phyloP scores from a whole-genome alignment of 441 rosid genomes.

The Sinapis alba region DNA sequence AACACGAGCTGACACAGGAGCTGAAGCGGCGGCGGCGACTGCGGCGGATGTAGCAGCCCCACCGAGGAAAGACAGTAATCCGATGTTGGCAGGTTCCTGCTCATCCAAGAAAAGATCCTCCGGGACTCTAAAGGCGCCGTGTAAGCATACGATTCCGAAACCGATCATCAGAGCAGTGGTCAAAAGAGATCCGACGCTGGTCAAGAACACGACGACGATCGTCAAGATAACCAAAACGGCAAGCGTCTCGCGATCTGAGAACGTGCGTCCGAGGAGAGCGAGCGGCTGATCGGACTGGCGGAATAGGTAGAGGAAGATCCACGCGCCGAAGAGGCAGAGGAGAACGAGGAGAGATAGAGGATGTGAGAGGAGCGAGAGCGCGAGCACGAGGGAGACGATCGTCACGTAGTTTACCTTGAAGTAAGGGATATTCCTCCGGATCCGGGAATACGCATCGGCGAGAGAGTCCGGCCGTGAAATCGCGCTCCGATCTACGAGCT shows the following conservation, averaged over 20 bases:
- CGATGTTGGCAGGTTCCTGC: constrained; percentile 57
- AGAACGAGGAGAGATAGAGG: constrained; percentile 70
- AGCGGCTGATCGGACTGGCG: constrained; percentile 74
- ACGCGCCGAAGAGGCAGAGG: constrained; percentile 53
- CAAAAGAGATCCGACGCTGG: constrained; percentile 71
- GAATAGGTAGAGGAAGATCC: constrained; percentile 68
- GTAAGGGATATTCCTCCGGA: constrained; percentile 62
- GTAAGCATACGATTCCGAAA: constrained; percentile 62
- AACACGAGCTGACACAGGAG: constrained; percentile 53
- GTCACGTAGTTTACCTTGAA: constrained; percentile 71
- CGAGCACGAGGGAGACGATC: constrained; percentile 57
- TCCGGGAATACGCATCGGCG: constrained; percentile 68
- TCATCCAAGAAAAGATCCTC: constrained; percentile 79
- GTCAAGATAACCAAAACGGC: constrained; percentile 55
- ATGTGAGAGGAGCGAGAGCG: constrained; percentile 63
- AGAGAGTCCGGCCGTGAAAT: constrained; percentile 62
- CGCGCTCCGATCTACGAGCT: constrained; percentile 60
- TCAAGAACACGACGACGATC: constrained; percentile 64
- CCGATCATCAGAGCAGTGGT: constrained; percentile 68
- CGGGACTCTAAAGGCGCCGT: constrained; percentile 74
- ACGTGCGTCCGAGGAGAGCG: constrained; percentile 55
- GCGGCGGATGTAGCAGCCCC: constrained; percentile 59
- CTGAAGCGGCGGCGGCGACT: constrained; percentile 49
- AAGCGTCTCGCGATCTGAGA: constrained; percentile 74
- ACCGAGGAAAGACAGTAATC: constrained; percentile 67